A percentile compares a stretch with the other conserved stretches of the same genome.
Evolutionary conservation across 768 basidiomycete species (phyloP).

Genomic region (Porphyrellus cyaneotinctus): DNA sequence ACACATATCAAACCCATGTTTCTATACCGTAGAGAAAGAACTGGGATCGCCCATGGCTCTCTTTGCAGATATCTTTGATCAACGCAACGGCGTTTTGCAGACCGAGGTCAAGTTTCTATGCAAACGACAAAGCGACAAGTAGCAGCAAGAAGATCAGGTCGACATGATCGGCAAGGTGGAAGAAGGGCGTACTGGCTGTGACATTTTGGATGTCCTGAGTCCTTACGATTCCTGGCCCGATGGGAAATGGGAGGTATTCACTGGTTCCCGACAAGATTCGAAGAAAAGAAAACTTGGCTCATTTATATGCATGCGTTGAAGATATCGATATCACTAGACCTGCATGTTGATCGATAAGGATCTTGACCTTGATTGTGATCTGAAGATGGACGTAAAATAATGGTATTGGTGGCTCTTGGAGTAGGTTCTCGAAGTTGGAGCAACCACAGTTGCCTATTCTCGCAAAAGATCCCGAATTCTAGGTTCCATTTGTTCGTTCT

Average conservation of each 20-base stretch:
- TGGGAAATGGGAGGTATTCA: background rate
- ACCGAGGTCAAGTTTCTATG: background rate
- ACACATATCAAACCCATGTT: background rate
- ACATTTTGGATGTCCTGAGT: background rate
- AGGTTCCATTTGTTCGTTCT: too few relatives aligned
- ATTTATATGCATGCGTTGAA: background rate
- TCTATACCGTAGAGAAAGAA: constrained; percentile 8
- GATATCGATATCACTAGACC: background rate
- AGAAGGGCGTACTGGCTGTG: background rate
- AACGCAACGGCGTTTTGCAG: constrained; percentile 1
- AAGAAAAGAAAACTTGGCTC: background rate
- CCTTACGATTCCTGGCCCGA: background rate
- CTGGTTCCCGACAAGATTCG: background rate
- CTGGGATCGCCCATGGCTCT: constrained; percentile 3
- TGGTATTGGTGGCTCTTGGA: background rate
- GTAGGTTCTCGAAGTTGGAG: background rate
- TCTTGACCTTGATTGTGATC: too few relatives aligned
- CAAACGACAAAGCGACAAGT: background rate
- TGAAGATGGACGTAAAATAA: background rate
- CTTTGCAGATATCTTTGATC: constrained; percentile 1
- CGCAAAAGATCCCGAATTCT: too few relatives aligned
- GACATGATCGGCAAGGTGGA: background rate
- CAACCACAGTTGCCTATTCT: too few relatives aligned
- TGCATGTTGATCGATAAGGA: too few relatives aligned
- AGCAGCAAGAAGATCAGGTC: background rate